These are phyloP conservation scores for Fusarium citri DNA, from an alignment of 2,329 filamentous ascomycete species.

Conservation along the genomic window DNA sequence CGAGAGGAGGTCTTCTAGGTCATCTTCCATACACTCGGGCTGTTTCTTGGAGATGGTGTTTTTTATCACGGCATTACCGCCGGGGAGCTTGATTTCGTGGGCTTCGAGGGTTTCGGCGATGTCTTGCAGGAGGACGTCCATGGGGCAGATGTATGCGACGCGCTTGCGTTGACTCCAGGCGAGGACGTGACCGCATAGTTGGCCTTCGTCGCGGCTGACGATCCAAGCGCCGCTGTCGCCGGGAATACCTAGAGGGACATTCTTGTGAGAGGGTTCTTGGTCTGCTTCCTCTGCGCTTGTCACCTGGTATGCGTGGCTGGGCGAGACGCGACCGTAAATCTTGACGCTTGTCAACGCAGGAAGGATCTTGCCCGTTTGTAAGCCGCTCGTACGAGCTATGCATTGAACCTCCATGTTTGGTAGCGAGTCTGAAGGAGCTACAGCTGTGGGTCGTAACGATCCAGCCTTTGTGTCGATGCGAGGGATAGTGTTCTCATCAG, in stretches of 20 bases:
- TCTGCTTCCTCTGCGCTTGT: constrained; percentile 53
- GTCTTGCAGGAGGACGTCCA: constrained; percentile 89
- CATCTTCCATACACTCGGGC: constrained; percentile 39
- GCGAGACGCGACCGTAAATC: constrained; percentile 84
- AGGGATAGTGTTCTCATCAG: constrained; percentile 78
- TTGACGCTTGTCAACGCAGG: constrained; percentile 85
- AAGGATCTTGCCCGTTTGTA: constrained; percentile 82
- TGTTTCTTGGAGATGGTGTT: constrained; percentile 19
- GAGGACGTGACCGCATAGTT: constrained; percentile 88
- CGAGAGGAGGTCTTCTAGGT: constrained; percentile 46
- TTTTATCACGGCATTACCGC: constrained; percentile 59
- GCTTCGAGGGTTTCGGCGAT: constrained; percentile 84
- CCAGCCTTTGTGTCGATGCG: constrained; percentile 29
- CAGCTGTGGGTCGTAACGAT: constrained; percentile 64
- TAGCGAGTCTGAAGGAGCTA: constrained; percentile 70
- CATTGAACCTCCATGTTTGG: constrained; percentile 86
- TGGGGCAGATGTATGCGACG: constrained; percentile 92
- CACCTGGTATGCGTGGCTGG: constrained; percentile 77
- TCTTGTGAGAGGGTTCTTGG: constrained; percentile 33
- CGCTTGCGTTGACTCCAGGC: constrained; percentile 85
- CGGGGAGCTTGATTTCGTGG: constrained; percentile 76
- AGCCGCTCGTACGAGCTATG: constrained; percentile 85
- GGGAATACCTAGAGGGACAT: constrained; percentile 71
- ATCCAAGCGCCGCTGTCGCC: constrained; percentile 96
- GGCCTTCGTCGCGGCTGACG: constrained; percentile 80